Evolutionary conservation across 2,329 filamentous ascomycete species (phyloP), one percentile per base, ranked within the genome.

Genomic region (Venturiaceae sp.): DNA sequence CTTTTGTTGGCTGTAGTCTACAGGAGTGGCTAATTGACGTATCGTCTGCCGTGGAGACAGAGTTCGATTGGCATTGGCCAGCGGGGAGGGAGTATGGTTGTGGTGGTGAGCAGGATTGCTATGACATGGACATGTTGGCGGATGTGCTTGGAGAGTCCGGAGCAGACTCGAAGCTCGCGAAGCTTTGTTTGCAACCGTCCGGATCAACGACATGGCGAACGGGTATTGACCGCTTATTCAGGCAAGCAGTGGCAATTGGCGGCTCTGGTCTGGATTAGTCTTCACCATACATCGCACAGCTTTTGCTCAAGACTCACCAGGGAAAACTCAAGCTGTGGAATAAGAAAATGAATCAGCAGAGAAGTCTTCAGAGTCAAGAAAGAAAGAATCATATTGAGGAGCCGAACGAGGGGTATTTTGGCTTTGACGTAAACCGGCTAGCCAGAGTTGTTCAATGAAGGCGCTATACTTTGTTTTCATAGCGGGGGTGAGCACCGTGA

Each of bases 61-160:
- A 65, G 6, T 66, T 66, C 21, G 64, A 66, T 36, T 65, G 64
- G 57, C 41, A n/a, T 53, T 52, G 5, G 62, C 47, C 11, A 63
- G 54, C 78, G 44, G 79, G 69, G 5, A 78, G 71, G 2, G 63
- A 65, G 5, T 66, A 67, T 32, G 64, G 66, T 39, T 65, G 65
- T 92, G 85, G 65, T 92, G 88, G 69, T 92, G 84, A 56, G 82
- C 82, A 11, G 91, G 90, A 66, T 96, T 96, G 46, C 88, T 88
- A 70, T 99, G 94, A 73, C 94, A 97, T 1, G 94, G 94, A 69
- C 92, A 96, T 57, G 81, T 84, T 5, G 90, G 90, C 60, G 90
- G 91, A 70, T 94, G 92, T 1, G 87, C 87, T 72, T 95, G 92
- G 58, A 99, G 84, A n/a, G 92, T 92, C 58, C 89, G 86, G 54